A percentile compares a stretch with the other conserved stretches of the same genome.
These are phyloP conservation scores for Lactarius sp. DNA, from an alignment of 768 basidiomycete species.

Conservation along the genomic window DNA sequence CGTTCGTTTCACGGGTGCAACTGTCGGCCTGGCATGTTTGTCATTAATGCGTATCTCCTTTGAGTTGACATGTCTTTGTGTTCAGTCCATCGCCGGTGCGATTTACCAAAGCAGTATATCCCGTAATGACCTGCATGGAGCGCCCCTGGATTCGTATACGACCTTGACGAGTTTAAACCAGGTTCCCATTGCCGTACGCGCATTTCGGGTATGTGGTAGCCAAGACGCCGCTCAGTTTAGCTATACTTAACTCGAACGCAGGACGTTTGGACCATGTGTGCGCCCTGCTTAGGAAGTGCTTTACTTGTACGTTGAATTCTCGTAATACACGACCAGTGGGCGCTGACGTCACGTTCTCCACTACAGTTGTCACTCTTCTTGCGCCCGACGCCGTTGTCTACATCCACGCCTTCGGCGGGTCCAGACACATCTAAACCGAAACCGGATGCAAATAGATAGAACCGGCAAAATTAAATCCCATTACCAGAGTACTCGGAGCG, in stretches of 20 bases:
- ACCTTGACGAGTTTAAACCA: background rate
- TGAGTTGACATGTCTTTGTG: slow-evolving; percentile 13
- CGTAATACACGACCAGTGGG: background rate
- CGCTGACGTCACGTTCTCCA: slow-evolving; percentile 12
- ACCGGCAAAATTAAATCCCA: slow-evolving; percentile 3
- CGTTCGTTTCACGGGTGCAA: slow-evolving; percentile 82
- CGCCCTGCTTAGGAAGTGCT: slow-evolving; percentile 25
- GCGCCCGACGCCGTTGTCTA: slow-evolving; percentile 17
- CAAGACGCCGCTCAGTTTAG: slow-evolving; percentile 4
- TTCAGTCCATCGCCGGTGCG: slow-evolving; percentile 70
- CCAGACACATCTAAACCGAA: background rate
- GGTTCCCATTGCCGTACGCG: slow-evolving; percentile 13
- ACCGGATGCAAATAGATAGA: slow-evolving; percentile 1
- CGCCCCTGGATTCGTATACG: background rate
- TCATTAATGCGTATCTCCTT: background rate
- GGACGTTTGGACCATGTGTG: slow-evolving; percentile 26
- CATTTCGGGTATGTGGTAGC: slow-evolving; percentile 19
- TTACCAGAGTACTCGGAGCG: background rate
- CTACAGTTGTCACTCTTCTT: slow-evolving; percentile 20
- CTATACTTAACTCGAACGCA: slow-evolving; percentile 13
- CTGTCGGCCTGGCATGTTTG: slow-evolving; percentile 63
- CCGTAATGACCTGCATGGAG: slow-evolving; percentile 1
- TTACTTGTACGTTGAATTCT: slow-evolving; percentile 19
- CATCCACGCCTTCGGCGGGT: slow-evolving; percentile 1
- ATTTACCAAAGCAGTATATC: slow-evolving; percentile 41